Evolutionary conservation across 495 filamentous ascomycete genomes (phyloP), one percentile per base, ranked within the genome.

Genomic region (Aspergillus asperescens): DNA sequence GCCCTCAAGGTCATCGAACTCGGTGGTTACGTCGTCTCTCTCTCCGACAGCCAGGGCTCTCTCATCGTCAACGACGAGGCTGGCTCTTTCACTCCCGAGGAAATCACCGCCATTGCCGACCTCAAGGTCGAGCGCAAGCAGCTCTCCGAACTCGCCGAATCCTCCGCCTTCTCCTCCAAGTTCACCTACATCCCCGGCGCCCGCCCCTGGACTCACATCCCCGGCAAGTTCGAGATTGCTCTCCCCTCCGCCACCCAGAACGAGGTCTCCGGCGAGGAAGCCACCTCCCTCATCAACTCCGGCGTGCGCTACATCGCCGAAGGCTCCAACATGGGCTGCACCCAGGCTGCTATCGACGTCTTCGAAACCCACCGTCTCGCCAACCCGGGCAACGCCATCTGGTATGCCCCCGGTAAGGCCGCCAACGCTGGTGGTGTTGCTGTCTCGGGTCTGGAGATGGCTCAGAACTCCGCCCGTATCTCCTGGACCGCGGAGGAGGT

Each of bases 321-420:
- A 74, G 93, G 93, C 22, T 91, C 86, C 73, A 98, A 98, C 79
- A 98, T 98, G 92, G 93, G 93, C 48, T 96, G 89, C 77, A 95
- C 91, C 41, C 90, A 92, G 75, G 90, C 86, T 54, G 93, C 93
- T 58, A 96, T 98, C 70, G 84, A 95, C 60, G 78, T 88, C 55
- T 98, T 96, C 71, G 93, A 98, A 81, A 85, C 81, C 23, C 69
- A 82, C 68, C 81, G 93, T 47, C 81, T 81, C 60, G 77, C 76
- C 60, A 85, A 87, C 72, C 75, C 81, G 66, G 82, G 80, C 45
- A 73, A 66, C 22, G 83, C 87, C 58, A 87, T 95, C 67, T 98
- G 93, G 93, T 98, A 97, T 71, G 93, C 84, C 12, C 93, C 92
- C 49, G 92, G 90, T 64, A 82, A 75, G 81, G 93, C 93, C 42